A percentile compares a stretch with the other conserved stretches of the same genome.
Evolutionary conservation across 345 rosid species (phyloP).

Genomic region (Conringia planisiliqua): DNA sequence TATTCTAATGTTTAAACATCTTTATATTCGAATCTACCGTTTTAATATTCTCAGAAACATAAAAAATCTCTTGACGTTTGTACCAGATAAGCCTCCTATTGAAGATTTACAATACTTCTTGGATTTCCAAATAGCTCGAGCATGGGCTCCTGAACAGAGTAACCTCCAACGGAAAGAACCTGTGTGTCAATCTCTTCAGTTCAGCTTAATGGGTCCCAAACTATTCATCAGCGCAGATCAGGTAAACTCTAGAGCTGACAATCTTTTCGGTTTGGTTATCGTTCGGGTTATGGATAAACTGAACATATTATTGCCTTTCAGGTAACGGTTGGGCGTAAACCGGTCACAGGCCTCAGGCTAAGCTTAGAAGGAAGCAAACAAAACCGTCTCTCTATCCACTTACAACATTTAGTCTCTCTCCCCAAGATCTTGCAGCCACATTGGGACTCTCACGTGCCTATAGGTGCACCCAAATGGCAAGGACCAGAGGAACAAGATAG

Average conservation of each 20-base stretch:
- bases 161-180: constrained; percentile 91
- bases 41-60: background rate
- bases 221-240: constrained; percentile 90
- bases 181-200: constrained; percentile 82
- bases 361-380: constrained; percentile 81
- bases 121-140: constrained; percentile 81
- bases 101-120: constrained; percentile 96
- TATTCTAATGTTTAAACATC: background rate
- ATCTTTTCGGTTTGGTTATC: background rate
- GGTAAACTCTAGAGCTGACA: constrained; percentile 42
- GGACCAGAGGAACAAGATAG: constrained; percentile 99
- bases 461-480: constrained; percentile 97
- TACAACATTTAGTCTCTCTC: constrained; percentile 93
- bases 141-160: constrained; percentile 95
- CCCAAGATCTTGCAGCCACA: constrained; percentile 95
- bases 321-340: constrained; percentile 97
- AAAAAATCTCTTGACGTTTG: background rate
- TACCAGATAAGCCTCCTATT: constrained; percentile 87
- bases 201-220: constrained; percentile 99
- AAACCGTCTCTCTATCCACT: constrained; percentile 80
- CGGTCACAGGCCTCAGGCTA: constrained; percentile 89
- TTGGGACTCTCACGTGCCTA: constrained; percentile 93
- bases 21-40: background rate
- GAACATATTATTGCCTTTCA: constrained; percentile 33
- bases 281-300: background rate